Conservation (phyloP, 192 early-diverging fungal species). For the Spinellus fusiger region DNA sequence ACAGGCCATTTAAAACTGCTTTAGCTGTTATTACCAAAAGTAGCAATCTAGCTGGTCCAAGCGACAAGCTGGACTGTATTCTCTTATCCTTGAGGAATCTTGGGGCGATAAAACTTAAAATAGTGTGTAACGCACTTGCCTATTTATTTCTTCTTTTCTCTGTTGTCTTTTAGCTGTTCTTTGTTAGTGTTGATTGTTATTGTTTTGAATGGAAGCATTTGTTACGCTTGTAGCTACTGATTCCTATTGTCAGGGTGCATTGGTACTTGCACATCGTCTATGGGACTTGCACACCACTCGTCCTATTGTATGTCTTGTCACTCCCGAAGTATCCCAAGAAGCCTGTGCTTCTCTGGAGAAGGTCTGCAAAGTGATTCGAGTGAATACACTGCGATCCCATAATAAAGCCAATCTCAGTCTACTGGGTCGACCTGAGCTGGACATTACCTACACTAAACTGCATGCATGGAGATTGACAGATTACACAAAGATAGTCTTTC, state of each 20-base stretch:
- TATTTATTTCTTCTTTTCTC: background rate
- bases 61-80: background rate
- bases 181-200: background rate
- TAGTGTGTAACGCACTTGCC: background rate
- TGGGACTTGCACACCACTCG: conserved; percentile 55
- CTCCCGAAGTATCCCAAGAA: conserved; percentile 47
- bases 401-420: conserved; percentile 55
- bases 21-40: conserved; percentile 9
- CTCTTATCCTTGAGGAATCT: background rate
- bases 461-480: conserved; percentile 75
- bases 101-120: background rate
- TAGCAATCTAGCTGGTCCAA: background rate
- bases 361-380: conserved; percentile 72
- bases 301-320: conserved; percentile 64
- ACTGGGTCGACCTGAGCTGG: conserved; percentile 88
- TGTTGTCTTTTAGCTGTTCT: background rate
- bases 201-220: conserved; percentile 49
- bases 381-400: conserved; percentile 56
- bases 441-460: conserved; percentile 86
- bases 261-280: conserved; percentile 74
- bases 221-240: conserved; percentile 87
- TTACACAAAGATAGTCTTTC: conserved; percentile 65
- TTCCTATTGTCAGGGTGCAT: conserved; percentile 77
- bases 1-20: conserved; percentile 37
- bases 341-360: conserved; percentile 46